A percentile compares a stretch with the other conserved stretches of the same genome.
Evolutionary conservation across 1,284 basidiomycete species (phyloP).

Genomic region (Meira nashicola): DNA sequence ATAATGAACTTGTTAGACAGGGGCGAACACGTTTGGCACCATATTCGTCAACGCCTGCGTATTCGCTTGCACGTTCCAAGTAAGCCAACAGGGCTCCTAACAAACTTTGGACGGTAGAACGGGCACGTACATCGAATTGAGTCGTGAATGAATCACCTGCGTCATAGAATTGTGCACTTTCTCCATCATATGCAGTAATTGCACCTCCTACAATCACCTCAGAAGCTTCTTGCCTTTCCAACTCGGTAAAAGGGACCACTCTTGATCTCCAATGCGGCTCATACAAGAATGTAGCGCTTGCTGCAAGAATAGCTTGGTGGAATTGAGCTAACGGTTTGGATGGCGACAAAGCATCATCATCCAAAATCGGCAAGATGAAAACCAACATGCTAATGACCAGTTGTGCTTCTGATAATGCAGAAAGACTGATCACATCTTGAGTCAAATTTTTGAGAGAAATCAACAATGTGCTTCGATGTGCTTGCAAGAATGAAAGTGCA

Average conservation of each 20-base stretch:
- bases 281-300: slow-evolving; percentile 73
- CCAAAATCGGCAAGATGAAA: slow-evolving; percentile 64
- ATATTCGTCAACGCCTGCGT: slow-evolving; percentile 15
- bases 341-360: slow-evolving; percentile 67
- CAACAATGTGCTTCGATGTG: slow-evolving; percentile 72
- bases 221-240: slow-evolving; percentile 60
- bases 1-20: slow-evolving; percentile 12
- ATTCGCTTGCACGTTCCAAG: slow-evolving; percentile 38
- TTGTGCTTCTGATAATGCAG: slow-evolving; percentile 69
- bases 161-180: not conserved
- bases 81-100: slow-evolving; percentile 37
- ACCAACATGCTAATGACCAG: slow-evolving; percentile 69
- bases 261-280: slow-evolving; percentile 61
- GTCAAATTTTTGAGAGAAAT: slow-evolving; percentile 71
- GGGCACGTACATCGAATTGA: slow-evolving; percentile 32
- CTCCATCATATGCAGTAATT: slow-evolving; percentile 9
- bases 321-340: slow-evolving; percentile 57
- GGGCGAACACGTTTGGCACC: slow-evolving; percentile 7
- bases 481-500: slow-evolving; percentile 70
- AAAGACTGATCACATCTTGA: slow-evolving; percentile 62
- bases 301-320: slow-evolving; percentile 71
- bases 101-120: slow-evolving; percentile 25
- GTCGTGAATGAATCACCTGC: slow-evolving; percentile 12
- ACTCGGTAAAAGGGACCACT: slow-evolving; percentile 67
- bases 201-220: not conserved